Conservation (phyloP, 768 basidiomycete species). For the Leucocoprinus leucothites region DNA sequence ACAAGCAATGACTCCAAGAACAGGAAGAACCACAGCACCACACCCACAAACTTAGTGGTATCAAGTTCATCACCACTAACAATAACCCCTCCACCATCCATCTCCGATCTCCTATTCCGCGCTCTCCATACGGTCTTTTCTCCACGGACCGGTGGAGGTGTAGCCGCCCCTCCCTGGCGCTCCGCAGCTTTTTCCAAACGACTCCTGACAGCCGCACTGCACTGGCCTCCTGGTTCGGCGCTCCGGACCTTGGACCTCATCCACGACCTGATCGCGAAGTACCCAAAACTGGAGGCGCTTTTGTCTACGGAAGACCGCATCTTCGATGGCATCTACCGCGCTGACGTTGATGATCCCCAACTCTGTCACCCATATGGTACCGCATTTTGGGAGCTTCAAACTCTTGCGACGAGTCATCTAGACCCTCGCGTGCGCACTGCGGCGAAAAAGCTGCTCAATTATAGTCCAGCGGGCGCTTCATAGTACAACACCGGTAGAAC, state of each 20-base stretch:
- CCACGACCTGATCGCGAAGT: slow-evolving; percentile 64
- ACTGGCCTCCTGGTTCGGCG: slow-evolving; percentile 71
- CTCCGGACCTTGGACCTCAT: slow-evolving; percentile 76
- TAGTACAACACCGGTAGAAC: slow-evolving; percentile 11
- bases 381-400: slow-evolving; percentile 81
- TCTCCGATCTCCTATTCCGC: slow-evolving; percentile 79
- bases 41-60: slow-evolving; percentile 5
- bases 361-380: slow-evolving; percentile 79
- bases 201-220: slow-evolving; percentile 74
- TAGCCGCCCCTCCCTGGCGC: slow-evolving; percentile 62
- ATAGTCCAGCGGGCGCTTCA: slow-evolving; percentile 30
- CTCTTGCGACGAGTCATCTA: slow-evolving; percentile 57
- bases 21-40: slow-evolving; percentile 8
- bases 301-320: slow-evolving; percentile 85
- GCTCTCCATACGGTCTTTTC: slow-evolving; percentile 82
- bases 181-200: slow-evolving; percentile 93
- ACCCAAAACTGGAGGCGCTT: slow-evolving; percentile 79
- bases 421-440: slow-evolving; percentile 67
- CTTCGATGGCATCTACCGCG: slow-evolving; percentile 80
- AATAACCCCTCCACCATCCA: slow-evolving; percentile 25
- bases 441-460: slow-evolving; percentile 55
- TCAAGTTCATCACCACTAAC: slow-evolving; percentile 13
- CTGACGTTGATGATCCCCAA: slow-evolving; percentile 88
- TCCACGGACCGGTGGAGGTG: slow-evolving; percentile 52
- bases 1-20: slow-evolving; percentile 25